phyloP scores from a whole-genome alignment of 176 grass and related monocot species.

The Carex cristatella region DNA sequence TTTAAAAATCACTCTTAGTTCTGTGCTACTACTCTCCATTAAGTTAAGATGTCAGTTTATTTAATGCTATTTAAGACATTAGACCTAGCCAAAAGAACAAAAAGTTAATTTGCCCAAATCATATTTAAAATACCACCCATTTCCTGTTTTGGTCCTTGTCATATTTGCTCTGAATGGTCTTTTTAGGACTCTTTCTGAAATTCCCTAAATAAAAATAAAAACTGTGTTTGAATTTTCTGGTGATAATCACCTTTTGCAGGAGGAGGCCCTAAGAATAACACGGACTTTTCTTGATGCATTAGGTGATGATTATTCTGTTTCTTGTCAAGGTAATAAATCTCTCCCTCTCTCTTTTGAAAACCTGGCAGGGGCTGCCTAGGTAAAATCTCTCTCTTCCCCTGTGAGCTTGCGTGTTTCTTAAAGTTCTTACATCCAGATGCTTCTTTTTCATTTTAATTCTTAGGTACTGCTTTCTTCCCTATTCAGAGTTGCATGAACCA shows the following conservation, averaged over 20 bases:
- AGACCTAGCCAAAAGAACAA: not conserved
- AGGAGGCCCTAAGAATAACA: constrained; percentile 50
- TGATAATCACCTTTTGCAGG: constrained; percentile 24
- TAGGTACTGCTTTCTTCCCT: constrained; percentile 91
- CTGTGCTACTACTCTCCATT: not conserved
- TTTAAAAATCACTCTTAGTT: not conserved
- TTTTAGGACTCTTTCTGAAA: not conserved
- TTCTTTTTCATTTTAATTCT: constrained; percentile 17
- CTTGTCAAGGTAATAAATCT: constrained; percentile 58
- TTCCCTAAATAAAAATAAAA: not conserved
- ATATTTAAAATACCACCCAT: not conserved
- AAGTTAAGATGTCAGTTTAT: not conserved
- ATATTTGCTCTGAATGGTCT: not conserved
- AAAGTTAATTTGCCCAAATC: not conserved
- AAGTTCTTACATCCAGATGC: not conserved
- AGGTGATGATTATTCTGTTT: constrained; percentile 80
- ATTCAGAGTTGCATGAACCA: constrained; percentile 99
- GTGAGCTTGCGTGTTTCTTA: not conserved
- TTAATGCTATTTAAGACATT: constrained; percentile 18
- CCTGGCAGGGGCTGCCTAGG: too few species aligned
- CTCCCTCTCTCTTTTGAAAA: not conserved
- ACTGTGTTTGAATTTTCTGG: not conserved
- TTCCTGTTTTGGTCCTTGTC: not conserved
- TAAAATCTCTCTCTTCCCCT: not conserved
- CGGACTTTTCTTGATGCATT: constrained; percentile 50